Base-by-base conservation (phyloP, 1,284 basidiomycete genomes). In the Rhodotorula glutinis region DNA sequence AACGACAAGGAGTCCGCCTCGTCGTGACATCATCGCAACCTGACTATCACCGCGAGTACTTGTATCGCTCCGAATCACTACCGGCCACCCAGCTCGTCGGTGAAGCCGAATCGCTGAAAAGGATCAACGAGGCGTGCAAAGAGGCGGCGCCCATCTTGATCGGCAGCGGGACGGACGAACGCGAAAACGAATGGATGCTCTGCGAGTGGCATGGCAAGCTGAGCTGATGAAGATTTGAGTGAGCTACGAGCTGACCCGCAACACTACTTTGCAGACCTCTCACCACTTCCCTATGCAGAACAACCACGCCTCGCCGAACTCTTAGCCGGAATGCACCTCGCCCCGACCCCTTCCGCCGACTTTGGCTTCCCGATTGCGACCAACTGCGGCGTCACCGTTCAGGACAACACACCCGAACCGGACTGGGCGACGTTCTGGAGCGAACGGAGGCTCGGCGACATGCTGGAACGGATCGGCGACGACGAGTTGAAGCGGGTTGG, bases 181-280 rank as follows among this genome's bases (percentile, higher is more conserved):
- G 60, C 14, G 27, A 9, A 4, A 25, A 47, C 40, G 33, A 16
- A 16, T 69, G 64, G 63, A 66, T 66, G 63, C 29, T 69, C 29
- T 53, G 27, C 23, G 67, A 69, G 52, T 69, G 63, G 60, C 67
- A 69, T 46, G 57, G 65, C 58, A 43, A 27, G 64, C 33, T 38
- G 33, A 38, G 33, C 7, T 11, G 5, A 11, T 11, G 33, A 38
- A 11, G 5, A 5, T 11, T 11, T 5, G 11, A 38, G 33, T 11
- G 33, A 38, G 33, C 11, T 11, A 5, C 5, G 33, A 11, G 33
- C 21, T 43, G 23, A 33, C 40, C 33, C 33, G 33, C 33, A 11
- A 7, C 10, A 29, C 25, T 16, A 44, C 43, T 16, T 5, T 1
- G 4, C 43, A 66, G 60, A 62, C 13, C 51, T 61, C 16, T 40